A percentile compares a stretch with the other conserved stretches of the same genome.
Conservation (phyloP, 1,284 basidiomycete genomes). For the Schizophyllum commune region DNA sequence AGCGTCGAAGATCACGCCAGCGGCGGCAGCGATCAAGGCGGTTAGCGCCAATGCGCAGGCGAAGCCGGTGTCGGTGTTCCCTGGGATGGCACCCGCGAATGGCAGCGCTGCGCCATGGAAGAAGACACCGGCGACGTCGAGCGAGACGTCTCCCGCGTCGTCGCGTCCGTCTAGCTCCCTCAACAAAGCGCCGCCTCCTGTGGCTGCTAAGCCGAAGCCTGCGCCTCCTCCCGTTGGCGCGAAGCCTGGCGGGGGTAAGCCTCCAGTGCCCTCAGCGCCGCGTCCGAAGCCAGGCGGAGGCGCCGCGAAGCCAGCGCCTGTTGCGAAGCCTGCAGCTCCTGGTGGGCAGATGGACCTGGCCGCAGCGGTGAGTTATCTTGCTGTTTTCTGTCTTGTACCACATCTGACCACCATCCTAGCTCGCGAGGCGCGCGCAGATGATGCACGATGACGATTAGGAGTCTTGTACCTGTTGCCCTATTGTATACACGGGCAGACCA, state of each 20-base stretch:
- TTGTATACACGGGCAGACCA: neutral
- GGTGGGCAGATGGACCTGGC: conserved; percentile 75
- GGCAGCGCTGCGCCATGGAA: conserved; percentile 71
- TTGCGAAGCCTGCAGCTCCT: conserved; percentile 27
- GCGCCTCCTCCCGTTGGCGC: conserved; percentile 45
- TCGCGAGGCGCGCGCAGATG: conserved; percentile 65
- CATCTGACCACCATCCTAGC: conserved; percentile 28
- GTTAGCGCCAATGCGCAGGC: conserved; percentile 47
- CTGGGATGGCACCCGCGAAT: conserved; percentile 57
- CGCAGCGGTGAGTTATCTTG: conserved; percentile 50
- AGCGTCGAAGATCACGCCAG: conserved; percentile 13
- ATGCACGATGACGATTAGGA: conserved; percentile 37
- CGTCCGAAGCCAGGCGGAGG: conserved; percentile 40
- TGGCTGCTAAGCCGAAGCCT: conserved; percentile 45
- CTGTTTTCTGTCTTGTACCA: conserved; percentile 1
- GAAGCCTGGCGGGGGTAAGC: conserved; percentile 51
- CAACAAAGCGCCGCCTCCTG: conserved; percentile 37
- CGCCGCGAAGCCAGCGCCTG: conserved; percentile 38
- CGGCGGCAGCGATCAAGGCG: conserved; percentile 31
- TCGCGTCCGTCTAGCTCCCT: conserved; percentile 50
- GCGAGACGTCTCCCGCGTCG: conserved; percentile 36
- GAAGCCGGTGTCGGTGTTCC: conserved; percentile 68
- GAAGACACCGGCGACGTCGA: conserved; percentile 34
- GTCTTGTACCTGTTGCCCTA: neutral
- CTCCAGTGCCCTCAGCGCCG: conserved; percentile 48